phyloP scores from a whole-genome alignment of 768 basidiomycete genomes.

The Symmetrospora coprosmae region DNA sequence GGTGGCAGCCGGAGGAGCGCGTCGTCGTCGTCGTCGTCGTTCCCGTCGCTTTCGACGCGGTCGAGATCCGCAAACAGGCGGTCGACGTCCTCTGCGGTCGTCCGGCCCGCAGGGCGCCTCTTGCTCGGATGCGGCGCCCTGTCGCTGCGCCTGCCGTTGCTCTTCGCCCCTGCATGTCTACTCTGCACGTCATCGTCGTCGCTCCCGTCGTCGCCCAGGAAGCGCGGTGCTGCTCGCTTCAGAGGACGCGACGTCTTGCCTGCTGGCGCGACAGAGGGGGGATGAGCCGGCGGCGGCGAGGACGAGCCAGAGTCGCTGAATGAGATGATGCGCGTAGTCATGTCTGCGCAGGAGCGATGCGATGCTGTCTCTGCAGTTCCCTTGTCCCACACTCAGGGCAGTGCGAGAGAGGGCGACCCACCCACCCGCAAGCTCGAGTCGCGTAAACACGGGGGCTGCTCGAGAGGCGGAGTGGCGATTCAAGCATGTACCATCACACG shows the following conservation, averaged over 20 bases:
- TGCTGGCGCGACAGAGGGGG: neutral
- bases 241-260: neutral
- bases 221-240: slow-evolving; percentile 6
- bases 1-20: slow-evolving; percentile 32
- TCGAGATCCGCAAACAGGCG: slow-evolving; percentile 44
- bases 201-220: slow-evolving; percentile 26
- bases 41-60: slow-evolving; percentile 28
- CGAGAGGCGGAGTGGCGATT: no score
- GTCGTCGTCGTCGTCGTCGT: slow-evolving; percentile 38
- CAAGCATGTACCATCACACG: no score
- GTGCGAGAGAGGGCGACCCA: no score
- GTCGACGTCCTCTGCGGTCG: slow-evolving; percentile 35
- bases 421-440: no score
- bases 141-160: neutral
- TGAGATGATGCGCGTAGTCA: no score
- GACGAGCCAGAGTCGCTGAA: no score
- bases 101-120: neutral
- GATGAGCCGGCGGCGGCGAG: neutral
- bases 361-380: no score
- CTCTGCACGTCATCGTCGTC: slow-evolving; percentile 12
- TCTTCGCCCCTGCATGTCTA: no score
- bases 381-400: no score
- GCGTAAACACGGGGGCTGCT: no score
- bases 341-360: no score
- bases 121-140: no score